Base-by-base conservation (phyloP, 352 stramenopile genomes). In the Pseudoperonospora humuli region DNA sequence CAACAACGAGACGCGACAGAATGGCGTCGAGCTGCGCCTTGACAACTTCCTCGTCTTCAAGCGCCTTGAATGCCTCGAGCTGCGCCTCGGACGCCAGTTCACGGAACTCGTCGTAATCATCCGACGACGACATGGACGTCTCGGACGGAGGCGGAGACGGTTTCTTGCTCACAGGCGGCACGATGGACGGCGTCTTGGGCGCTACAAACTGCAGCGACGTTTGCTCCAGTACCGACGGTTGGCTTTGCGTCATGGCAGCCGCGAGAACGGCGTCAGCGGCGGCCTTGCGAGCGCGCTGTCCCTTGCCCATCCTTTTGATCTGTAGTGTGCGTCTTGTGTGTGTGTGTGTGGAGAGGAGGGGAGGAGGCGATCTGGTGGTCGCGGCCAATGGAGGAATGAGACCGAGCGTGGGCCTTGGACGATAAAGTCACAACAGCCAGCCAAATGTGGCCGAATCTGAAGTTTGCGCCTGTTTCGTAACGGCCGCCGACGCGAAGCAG, bases 281-380 rank as follows among this genome's bases (percentile, higher is more conserved):
- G 38, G 75, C 75, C 39, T 77, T 73, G 27, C 64, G 66, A 44
- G 70, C 62, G 39, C 73, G 70, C 52, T 86, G 75, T 61, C 59
- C 75, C 54, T 86, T 86, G 57, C 75, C 75, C 75, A 86, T 86
- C 1, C 13, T 32, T 32, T 4, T 8, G 23, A 26, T 26, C n/a
- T n/a, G n/a, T 26, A 26, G 7, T 8, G 7, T 26, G 7, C n/a
- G 7, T 26, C 23, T 26, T 7, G 23, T 26, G 23, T 26, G 23
- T 26, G 23, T 26, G 23, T 4, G 4, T 26, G 23, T 26, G 7
- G 23, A 8, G 7, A 26, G 7, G 23, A 7, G 4, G 23, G 7
- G 23, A 8, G 23, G 23, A 4, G 23, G 7, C 23, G 24, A 28
- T 28, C 24, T 28, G 3, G 24, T 28, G 24, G 7, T 1, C 1